Evolutionary conservation across 2,329 filamentous ascomycete genomes (phyloP), one percentile per base, ranked within the genome.

Genomic region (Bipolaris gigantea): DNA sequence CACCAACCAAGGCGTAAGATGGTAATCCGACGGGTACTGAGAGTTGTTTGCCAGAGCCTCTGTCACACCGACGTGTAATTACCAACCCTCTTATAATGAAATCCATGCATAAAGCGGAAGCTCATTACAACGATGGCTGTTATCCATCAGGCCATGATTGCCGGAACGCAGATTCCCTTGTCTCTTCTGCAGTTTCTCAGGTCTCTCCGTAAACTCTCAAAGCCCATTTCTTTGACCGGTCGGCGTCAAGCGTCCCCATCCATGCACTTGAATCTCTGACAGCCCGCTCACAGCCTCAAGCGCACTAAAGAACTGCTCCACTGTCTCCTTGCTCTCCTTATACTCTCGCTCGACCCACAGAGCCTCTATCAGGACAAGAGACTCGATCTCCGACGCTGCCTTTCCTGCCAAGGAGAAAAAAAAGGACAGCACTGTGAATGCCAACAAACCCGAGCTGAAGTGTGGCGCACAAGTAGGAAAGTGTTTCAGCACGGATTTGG

Each of bases 401-500:
- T 9, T 4, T 5, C 59, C 52, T 5, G 54, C 46, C 15, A 41
- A 51, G 1, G 38, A 16, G 9, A 67, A 41, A 36, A 67, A 67
- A 62, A 1, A 48, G 18, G 23, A 42, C 44, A 2, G 54, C 55
- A 7, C 43, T 42, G 32, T 54, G 44, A 33, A 59, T 27, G 33
- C 56, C 33, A 9, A 43, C 13, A 10, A 66, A 53, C 2, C 50
- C 44, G 18, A 66, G 36, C 4, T 9, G 11, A 21, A 64, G 63
- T 25, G 18, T 63, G 4, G 50, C 46, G 40, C 55, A 61, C 2
- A 70, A 44, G 48, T 55, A 62, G 10, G 62, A 62, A 18, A 69
- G 39, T 1, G 57, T 49, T 56, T 70, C 66, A 5, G 23, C 43
- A n/a, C 66, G 63, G 15, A 68, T 50, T 33, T 64, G 60, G 16